Base-by-base conservation (phyloP, 495 filamentous ascomycete genomes). In the Penicillium desertorum region DNA sequence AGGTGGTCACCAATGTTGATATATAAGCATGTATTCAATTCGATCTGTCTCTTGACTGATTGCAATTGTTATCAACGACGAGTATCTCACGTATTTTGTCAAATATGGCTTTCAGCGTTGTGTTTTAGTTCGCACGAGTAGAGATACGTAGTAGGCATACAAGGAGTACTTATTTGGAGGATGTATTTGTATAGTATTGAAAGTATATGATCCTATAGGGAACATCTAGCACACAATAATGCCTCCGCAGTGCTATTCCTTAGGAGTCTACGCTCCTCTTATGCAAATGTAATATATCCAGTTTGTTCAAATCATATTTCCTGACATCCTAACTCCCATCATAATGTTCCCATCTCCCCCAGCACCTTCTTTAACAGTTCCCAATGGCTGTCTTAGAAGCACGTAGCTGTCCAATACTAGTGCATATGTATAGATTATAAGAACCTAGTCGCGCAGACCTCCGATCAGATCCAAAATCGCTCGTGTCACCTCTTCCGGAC, bases 401-500 rank as follows among this genome's bases (percentile, higher is more conserved):
- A 7, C 34, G 5, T 37, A 37, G 16, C 6, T 16, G 14, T n/a
- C 34, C 34, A n/a, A 37, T 7, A n/a, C n/a, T n/a, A n/a, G n/a
- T 23, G 22, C 0, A 23, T 23, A 23, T 4, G 22, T 2, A 39
- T 37, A 14, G 6, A 7, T 17, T 39, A 7, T 37, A n/a, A 39
- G n/a, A 9, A 39, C 7, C n/a, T 39, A 39, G 16, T 30, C 49
- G 20, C 60, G 53, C 49, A 67, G 12, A 9, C 59, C 53, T 29
- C 30, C 43, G 22, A 61, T 47, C 45, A 86, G 79, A 23, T 69
- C 68, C 51, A 81, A 59, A 27, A 87, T 71, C 42, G 76, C 79
- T 53, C 75, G 66, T 11, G 74, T 67, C 39, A 86, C 82, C 59
- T 67, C 76, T 58, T 82, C 76, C 3, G 84, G 81, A 63, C 81